Base-by-base conservation (phyloP, 306 rosid genomes). In the Vigna radiata region DNA sequence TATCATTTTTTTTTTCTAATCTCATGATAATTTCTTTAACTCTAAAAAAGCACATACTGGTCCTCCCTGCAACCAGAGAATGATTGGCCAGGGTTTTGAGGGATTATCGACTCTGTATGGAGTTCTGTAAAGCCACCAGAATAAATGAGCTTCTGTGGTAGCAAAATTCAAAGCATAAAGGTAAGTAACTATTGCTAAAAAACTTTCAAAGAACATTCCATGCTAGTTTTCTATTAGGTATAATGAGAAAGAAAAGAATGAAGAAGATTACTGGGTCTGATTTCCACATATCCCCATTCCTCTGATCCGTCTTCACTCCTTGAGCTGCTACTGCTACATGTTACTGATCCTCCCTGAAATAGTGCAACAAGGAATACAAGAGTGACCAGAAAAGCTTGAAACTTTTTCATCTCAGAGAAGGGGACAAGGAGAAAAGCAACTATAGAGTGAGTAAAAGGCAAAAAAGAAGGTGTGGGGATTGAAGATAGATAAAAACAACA, bases 1-100 rank as follows among this genome's bases (percentile, higher is more conserved):
- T 36, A 36, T 36, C 41, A 36, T 6, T 6, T 36, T 36, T 0
- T 36, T 36, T 36, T 36, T 2, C 44, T 39, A 39, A 39, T 39
- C 11, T 39, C 11, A 8, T 11, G 43, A 39, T 39, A 39, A 39
- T 39, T 8, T 2, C 3, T 6, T 39, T 39, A 7, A 39, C 44
- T 39, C 10, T 39, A 39, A 39, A 39, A 37, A 6, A 50, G 0
- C 2, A 69, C 96, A 87, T 52, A 92, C 97, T 50, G 97, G 97
- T 69, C 97, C 97, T 61, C 97, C 97, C 63, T 92, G 97, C 77
- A 92, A 76, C 97, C 97, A 92, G 16, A 92, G 96, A 88, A 90
- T 77, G 75, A 81, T 87, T 36, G 97, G 97, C 97, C 97, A 92
- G 37, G 96, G 91, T 83, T 88, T 92, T 47, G 91, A 85, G 11